Conservation (phyloP, 2,329 filamentous ascomycete species). For the Stromatinia cepivora region DNA sequence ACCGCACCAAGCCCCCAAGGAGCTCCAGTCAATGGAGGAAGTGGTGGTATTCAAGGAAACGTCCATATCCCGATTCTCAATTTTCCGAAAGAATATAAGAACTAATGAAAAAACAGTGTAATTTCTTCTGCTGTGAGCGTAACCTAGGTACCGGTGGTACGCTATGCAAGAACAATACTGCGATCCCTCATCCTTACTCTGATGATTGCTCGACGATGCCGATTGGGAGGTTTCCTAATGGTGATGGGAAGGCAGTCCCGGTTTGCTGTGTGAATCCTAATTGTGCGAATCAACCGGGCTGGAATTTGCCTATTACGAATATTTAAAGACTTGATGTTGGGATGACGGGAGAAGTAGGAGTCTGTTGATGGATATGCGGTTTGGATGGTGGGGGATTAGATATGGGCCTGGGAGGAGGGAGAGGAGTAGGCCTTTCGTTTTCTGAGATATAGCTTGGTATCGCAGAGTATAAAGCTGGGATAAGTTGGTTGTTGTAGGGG, state of each 20-base stretch:
- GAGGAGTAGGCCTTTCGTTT: no score
- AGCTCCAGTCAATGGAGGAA: not conserved
- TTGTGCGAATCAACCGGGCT: not conserved
- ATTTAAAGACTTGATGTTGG: not conserved
- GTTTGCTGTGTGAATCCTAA: conserved; percentile 3
- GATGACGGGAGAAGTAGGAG: not conserved
- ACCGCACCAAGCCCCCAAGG: not conserved
- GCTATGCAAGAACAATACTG: not conserved
- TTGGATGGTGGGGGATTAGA: no score
- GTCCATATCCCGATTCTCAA: not conserved
- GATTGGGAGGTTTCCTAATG: not conserved
- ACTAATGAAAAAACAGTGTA: not conserved
- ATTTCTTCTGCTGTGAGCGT: conserved; percentile 5
- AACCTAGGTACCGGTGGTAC: not conserved
- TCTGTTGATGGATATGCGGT: no score
- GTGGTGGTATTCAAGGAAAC: not conserved
- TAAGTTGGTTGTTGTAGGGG: no score
- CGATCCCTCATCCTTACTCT: not conserved
- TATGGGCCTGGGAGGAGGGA: no score
- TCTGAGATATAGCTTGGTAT: no score
- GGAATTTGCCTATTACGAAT: not conserved
- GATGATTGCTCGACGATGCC: not conserved
- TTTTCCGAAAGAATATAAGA: no score
- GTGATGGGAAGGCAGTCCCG: not conserved
- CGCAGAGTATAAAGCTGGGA: no score